phyloP scores from a whole-genome alignment of 176 grass and related monocot genomes.

The Tuctoria greenei region DNA sequence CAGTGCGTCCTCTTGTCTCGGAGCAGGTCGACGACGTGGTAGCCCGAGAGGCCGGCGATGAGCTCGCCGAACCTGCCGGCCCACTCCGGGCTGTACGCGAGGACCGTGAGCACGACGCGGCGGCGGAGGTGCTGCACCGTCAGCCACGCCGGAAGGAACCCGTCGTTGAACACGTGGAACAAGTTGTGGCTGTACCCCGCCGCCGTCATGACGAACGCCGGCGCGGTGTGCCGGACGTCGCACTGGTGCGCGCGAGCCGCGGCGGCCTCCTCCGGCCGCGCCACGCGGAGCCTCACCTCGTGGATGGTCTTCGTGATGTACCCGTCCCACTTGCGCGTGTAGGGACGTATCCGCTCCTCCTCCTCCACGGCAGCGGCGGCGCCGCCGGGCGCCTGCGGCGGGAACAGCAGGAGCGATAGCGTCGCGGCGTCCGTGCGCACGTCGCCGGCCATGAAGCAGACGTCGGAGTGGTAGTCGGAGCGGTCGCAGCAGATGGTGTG shows the following conservation, averaged over 20 bases:
- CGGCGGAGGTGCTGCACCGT: conserved; percentile 63
- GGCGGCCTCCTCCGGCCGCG: not conserved
- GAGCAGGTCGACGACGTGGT: conserved; percentile 49
- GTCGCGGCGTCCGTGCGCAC: conserved; percentile 54
- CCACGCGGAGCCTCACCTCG: conserved; percentile 49
- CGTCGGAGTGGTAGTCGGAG: conserved; percentile 55
- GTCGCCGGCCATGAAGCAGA: conserved; percentile 82
- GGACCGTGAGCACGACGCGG: conserved; percentile 48
- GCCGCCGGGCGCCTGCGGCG: conserved; percentile 1
- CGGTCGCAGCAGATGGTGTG: conserved; percentile 82
- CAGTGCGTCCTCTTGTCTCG: conserved; percentile 63
- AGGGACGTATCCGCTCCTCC: conserved; percentile 54
- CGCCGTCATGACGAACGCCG: conserved; percentile 53
- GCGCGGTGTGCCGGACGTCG: conserved; percentile 62
- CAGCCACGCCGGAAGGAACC: conserved; percentile 58
- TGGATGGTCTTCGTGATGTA: conserved; percentile 44
- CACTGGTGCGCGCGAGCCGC: conserved; percentile 48
- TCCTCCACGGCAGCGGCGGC: conserved; percentile 25
- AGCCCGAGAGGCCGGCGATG: conserved; percentile 38
- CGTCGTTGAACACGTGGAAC: conserved; percentile 77
- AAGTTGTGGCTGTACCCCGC: conserved; percentile 67
- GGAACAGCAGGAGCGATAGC: conserved; percentile 46
- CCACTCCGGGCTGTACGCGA: conserved; percentile 57
- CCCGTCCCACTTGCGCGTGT: conserved; percentile 80
- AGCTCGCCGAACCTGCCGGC: conserved; percentile 51